A percentile compares a stretch with the other conserved stretches of the same genome.
Evolutionary conservation across 1,284 basidiomycete genomes (phyloP).

Genomic region (Rhodotorula sp.): DNA sequence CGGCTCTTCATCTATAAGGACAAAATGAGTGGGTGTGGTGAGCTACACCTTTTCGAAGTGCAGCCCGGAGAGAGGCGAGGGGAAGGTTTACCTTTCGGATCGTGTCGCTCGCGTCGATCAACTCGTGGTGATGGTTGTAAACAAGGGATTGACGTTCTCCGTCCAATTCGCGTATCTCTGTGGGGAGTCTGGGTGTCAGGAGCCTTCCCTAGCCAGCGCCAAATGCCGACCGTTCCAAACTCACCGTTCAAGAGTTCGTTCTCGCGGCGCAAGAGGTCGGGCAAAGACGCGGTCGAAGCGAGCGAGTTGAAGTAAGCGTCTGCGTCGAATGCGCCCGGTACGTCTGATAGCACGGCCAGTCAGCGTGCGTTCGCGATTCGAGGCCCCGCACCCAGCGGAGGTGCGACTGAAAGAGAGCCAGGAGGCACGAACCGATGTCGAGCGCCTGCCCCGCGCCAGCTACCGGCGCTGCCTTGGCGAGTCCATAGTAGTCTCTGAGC

Average conservation of each 20-base stretch:
- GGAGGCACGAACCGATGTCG: conserved; percentile 62
- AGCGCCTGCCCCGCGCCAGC: conserved; percentile 64
- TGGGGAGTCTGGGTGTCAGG: not conserved
- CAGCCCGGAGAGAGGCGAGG: not conserved
- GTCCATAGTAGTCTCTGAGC: conserved; percentile 75
- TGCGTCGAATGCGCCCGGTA: conserved; percentile 75
- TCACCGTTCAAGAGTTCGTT: conserved; percentile 70
- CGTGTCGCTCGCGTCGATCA: conserved; percentile 81
- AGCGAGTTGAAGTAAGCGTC: conserved; percentile 60
- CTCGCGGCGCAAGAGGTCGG: conserved; percentile 67
- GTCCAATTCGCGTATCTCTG: conserved; percentile 81
- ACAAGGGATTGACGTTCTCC: conserved; percentile 85
- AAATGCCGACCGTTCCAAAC: not conserved
- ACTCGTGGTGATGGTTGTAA: conserved; percentile 90
- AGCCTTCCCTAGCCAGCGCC: not conserved
- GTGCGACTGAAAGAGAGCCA: not conserved
- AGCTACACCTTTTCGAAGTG: not conserved
- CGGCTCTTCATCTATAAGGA: conserved; percentile 70
- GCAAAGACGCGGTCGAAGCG: conserved; percentile 56
- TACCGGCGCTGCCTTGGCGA: conserved; percentile 51
- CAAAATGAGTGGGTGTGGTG: not conserved
- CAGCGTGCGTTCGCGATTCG: not conserved
- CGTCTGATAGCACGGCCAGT: conserved; percentile 45
- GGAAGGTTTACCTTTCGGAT: conserved; percentile 64
- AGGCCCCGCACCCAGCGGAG: not conserved